phyloP scores from a whole-genome alignment of 345 rosid species.

The Melaleuca alternifolia region DNA sequence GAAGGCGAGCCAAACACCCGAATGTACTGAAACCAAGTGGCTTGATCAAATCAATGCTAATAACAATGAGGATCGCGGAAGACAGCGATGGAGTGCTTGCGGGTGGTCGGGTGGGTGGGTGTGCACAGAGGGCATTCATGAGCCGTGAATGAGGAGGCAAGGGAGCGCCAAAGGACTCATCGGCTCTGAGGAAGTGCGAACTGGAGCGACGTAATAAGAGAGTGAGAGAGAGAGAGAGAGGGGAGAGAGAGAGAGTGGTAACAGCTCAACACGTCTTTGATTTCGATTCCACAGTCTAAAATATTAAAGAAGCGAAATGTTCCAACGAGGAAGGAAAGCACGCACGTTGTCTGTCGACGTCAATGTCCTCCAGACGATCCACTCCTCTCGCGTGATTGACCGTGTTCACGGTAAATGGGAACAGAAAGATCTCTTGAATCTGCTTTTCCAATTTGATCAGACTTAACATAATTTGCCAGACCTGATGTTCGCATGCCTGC shows the following conservation, averaged over 20 bases:
- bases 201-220: background rate
- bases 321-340: background rate
- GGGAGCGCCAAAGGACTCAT: background rate
- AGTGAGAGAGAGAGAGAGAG: background rate
- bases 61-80: background rate
- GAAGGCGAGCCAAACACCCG: background rate
- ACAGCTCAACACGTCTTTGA: conserved; percentile 78
- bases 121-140: background rate
- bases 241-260: conserved; percentile 7
- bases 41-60: background rate
- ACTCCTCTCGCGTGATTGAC: background rate
- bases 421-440: background rate
- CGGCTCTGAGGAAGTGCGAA: conserved; percentile 27
- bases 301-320: background rate
- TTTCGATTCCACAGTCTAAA: conserved; percentile 1
- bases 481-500: background rate
- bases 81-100: background rate
- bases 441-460: background rate
- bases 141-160: background rate
- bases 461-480: background rate
- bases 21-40: background rate
- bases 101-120: background rate
- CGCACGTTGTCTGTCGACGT: background rate
- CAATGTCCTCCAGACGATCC: background rate
- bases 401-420: background rate